Evolutionary conservation across 2,329 filamentous ascomycete genomes (phyloP), one percentile per base, ranked within the genome.

Genomic region (Whalleya microplaca): DNA sequence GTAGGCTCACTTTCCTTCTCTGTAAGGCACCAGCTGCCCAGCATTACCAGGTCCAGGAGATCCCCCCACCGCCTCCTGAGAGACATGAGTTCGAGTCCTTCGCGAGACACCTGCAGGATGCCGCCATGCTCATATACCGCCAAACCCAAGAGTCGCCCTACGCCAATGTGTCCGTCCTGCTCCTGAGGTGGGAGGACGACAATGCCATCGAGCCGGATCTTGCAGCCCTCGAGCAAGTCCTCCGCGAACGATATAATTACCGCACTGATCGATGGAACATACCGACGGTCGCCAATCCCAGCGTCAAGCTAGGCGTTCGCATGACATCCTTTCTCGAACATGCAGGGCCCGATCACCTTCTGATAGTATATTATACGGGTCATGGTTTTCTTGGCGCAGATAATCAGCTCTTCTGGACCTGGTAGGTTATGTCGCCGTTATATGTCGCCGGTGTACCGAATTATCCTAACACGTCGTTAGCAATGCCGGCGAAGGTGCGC

Each of bases 31-130:
- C 64, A 52, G 61, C 66, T 37, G 48, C 58, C 32, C 67, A 69
- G 51, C 65, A 66, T 40, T 72, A 67, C 44, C 69, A 65, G 27
- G 61, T 61, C 10, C 69, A 68, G 54, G 69, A 72, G 23, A 59
- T 55, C 14, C 62, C 66, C 45, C 70, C 68, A 44, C 69, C 69
- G 45, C 65, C 70, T 37, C 67, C 68, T 8, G 80, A 84, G 65
- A 80, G 82, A 63, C 80, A 84, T 72, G 84, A 87, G 66, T 88
- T 88, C 72, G 85, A 88, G 71, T 80, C 83, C 51, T 88, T 88
- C 68, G 85, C 85, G 57, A 80, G 85, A 45, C 85, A 88, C 73
- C 79, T 88, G 44, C 85, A 88, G 69, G 85, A 88, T 79, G 85
- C 85, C 48, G 85, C 85, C 62, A 86, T 87, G 80, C 77, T 86